Evolutionary conservation across 2,329 filamentous ascomycete genomes (phyloP).

Genomic region (Pseudocercospora ulei): DNA sequence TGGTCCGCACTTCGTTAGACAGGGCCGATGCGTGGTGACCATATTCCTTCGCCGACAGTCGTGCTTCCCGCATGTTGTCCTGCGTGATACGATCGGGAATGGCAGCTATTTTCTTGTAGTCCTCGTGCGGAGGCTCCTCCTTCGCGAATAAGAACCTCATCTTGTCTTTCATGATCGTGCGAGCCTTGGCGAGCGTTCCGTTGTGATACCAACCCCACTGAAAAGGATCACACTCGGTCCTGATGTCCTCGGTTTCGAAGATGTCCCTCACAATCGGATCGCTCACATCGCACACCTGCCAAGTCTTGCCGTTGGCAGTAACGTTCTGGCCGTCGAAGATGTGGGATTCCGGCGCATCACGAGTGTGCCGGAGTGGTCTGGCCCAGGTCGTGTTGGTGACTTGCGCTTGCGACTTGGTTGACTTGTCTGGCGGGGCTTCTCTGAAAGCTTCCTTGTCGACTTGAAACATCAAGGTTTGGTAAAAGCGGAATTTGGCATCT

Average conservation of each 20-base stretch:
- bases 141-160: constrained; percentile 45
- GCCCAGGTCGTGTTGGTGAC: constrained; percentile 18
- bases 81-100: constrained; percentile 21
- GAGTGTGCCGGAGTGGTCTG: constrained; percentile 17
- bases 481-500: constrained; percentile 65
- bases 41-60: constrained; percentile 6
- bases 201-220: constrained; percentile 74
- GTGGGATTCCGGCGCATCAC: constrained; percentile 48
- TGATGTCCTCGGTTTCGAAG: constrained; percentile 51
- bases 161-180: constrained; percentile 80
- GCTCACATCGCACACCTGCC: constrained; percentile 86
- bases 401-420: constrained; percentile 9
- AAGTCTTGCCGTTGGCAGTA: constrained; percentile 73
- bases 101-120: constrained; percentile 22
- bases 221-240: constrained; percentile 41
- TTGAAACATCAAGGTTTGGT: constrained; percentile 85
- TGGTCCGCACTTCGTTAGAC: constrained; percentile 11
- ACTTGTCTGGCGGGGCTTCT: constrained; percentile 10
- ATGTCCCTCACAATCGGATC: constrained; percentile 63
- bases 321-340: constrained; percentile 72
- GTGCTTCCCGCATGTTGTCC: constrained; percentile 18
- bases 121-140: constrained; percentile 29
- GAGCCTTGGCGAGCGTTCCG: constrained; percentile 71
- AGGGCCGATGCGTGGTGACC: constrained; percentile 11
- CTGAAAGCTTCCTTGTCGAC: constrained; percentile 38